Evolutionary conservation across 169 alveolate species (phyloP).

Genomic region (Eimeria necatrix): DNA sequence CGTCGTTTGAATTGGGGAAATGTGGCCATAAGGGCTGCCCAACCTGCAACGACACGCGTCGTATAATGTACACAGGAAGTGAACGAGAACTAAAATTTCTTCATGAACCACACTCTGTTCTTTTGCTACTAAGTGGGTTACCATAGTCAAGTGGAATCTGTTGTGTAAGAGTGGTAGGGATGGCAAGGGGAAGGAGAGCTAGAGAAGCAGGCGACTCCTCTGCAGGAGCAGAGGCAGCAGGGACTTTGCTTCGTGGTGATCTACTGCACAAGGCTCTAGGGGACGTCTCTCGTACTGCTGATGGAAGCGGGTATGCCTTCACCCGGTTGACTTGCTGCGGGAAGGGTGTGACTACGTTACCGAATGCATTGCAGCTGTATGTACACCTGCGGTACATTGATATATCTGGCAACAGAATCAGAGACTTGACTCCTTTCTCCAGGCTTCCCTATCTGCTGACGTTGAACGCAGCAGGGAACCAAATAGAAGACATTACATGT

Average conservation of each 20-base stretch:
- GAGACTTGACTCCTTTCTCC: conserved; percentile 61
- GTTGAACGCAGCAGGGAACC: conserved; percentile 75
- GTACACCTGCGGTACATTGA: conserved; percentile 80
- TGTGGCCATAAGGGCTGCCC: too few relatives aligned
- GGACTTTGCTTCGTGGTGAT: conserved; percentile 63
- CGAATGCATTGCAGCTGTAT: conserved; percentile 59
- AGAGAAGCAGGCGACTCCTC: conserved; percentile 62
- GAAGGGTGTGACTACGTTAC: conserved; percentile 64
- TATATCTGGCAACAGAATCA: conserved; percentile 73
- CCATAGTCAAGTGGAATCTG: neutral
- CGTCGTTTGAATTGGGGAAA: too few relatives aligned
- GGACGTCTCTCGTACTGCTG: conserved; percentile 80
- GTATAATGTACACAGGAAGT: too few relatives aligned
- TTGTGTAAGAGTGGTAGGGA: conserved; percentile 31
- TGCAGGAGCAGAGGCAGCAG: conserved; percentile 45
- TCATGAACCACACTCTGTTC: too few relatives aligned
- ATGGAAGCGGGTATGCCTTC: conserved; percentile 82
- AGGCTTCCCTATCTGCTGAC: conserved; percentile 78
- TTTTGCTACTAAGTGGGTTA: too few relatives aligned
- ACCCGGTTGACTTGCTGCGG: conserved; percentile 73
- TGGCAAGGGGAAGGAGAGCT: conserved; percentile 70
- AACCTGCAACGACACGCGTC: too few relatives aligned
- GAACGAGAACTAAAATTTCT: too few relatives aligned
- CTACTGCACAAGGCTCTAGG: conserved; percentile 69
- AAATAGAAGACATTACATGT: conserved; percentile 65